Conservation (phyloP, 1,284 basidiomycete species). For the Tylopilus sp. region DNA sequence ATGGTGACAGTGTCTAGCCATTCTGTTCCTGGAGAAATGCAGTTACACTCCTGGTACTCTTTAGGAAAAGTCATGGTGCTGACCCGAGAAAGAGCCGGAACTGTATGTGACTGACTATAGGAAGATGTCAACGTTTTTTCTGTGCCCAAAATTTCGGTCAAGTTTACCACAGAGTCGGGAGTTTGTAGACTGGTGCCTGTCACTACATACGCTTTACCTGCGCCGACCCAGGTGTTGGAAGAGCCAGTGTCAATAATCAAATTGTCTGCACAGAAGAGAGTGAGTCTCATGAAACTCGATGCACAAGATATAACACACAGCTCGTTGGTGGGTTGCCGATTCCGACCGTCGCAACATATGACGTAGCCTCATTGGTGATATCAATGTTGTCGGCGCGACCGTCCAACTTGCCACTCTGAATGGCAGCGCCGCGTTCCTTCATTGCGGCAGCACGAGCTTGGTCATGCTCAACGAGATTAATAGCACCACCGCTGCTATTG, state of each 20-base stretch:
- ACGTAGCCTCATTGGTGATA: slow-evolving; percentile 41
- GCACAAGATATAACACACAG: slow-evolving; percentile 37
- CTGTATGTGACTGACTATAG: slow-evolving; percentile 34
- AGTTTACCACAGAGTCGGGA: slow-evolving; percentile 42
- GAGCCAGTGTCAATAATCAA: slow-evolving; percentile 32
- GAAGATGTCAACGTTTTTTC: neutral
- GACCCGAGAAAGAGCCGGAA: slow-evolving; percentile 30
- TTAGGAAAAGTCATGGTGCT: slow-evolving; percentile 25
- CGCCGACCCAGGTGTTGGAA: slow-evolving; percentile 69
- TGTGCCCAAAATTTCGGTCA: neutral
- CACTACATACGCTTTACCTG: slow-evolving; percentile 40
- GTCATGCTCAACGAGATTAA: slow-evolving; percentile 52
- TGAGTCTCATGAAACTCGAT: neutral
- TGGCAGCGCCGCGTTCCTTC: slow-evolving; percentile 37
- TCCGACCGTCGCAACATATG: slow-evolving; percentile 50
- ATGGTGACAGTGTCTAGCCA: slow-evolving; percentile 29
- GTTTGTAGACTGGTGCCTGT: slow-evolving; percentile 49
- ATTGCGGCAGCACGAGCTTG: slow-evolving; percentile 46
- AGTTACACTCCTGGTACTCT: slow-evolving; percentile 2
- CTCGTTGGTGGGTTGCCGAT: slow-evolving; percentile 57
- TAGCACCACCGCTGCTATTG: slow-evolving; percentile 45
- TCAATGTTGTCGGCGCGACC: slow-evolving; percentile 34
- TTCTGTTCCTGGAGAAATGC: slow-evolving; percentile 18
- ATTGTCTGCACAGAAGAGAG: slow-evolving; percentile 17
- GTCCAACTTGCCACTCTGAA: slow-evolving; percentile 33